Evolutionary conservation across 2,329 filamentous ascomycete species (phyloP).

Genomic region (Trichoderma guizhouense): DNA sequence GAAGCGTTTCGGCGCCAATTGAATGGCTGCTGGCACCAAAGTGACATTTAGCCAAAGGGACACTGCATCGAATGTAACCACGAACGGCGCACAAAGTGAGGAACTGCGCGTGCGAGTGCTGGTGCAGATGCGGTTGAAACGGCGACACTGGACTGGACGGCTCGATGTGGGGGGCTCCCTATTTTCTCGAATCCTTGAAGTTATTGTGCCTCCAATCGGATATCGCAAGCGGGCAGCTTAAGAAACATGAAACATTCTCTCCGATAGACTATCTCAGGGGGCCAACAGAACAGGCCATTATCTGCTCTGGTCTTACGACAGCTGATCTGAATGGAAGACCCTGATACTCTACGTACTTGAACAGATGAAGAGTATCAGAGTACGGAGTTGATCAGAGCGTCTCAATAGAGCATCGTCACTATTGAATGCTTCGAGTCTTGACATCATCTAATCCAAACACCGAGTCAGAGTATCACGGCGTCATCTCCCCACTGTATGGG

Average conservation of each 20-base stretch:
- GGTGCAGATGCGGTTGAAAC: not conserved
- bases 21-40: conserved; percentile 2
- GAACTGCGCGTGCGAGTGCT: not conserved
- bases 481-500: not conserved
- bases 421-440: not conserved
- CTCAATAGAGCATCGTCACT: not conserved
- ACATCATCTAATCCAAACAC: not conserved
- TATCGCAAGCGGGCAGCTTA: not conserved
- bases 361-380: not conserved
- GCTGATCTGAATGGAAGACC: not conserved
- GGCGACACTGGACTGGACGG: not conserved
- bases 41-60: not conserved
- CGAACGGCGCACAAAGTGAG: not conserved
- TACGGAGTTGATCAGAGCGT: not conserved
- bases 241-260: not conserved
- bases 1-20: conserved; percentile 16
- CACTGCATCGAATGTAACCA: not conserved
- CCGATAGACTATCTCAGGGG: not conserved
- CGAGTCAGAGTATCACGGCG: not conserved
- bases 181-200: not conserved
- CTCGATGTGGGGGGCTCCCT: not conserved
- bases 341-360: not conserved
- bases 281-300: not conserved
- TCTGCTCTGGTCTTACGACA: not conserved
- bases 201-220: not conserved